Conservation (phyloP, 1,139 yeast species). For the Geotrichum aggregatum region DNA sequence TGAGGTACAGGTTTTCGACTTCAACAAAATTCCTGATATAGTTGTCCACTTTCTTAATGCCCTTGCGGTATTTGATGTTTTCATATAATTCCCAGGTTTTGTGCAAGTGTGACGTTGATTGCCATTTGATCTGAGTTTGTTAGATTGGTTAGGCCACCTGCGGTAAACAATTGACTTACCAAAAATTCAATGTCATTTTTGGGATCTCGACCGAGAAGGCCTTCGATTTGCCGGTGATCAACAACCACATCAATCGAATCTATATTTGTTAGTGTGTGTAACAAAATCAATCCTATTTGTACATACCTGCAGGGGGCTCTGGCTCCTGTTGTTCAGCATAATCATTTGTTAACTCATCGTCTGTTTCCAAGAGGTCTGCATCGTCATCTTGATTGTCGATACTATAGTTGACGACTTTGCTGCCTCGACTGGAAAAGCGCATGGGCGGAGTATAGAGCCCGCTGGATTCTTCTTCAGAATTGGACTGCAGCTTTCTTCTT, state of each 20-base stretch:
- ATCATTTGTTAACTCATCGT: constrained; percentile 37
- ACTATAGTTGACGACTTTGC: constrained; percentile 65
- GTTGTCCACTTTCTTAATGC: constrained; percentile 83
- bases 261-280: constrained; percentile 5
- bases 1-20: constrained; percentile 68
- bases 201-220: constrained; percentile 33
- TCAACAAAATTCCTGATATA: constrained; percentile 76
- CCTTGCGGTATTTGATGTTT: constrained; percentile 54
- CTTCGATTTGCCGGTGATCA: constrained; percentile 35
- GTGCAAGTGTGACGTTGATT: constrained; percentile 81
- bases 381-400: constrained; percentile 70
- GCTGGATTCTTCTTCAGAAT: constrained; percentile 29
- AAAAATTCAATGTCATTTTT: constrained; percentile 37
- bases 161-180: constrained; percentile 27
- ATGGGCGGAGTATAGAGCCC: constrained; percentile 36
- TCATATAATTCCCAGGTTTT: constrained; percentile 87
- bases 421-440: constrained; percentile 75
- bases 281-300: too few relatives aligned
- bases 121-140: constrained; percentile 70
- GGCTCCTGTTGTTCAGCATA: constrained; percentile 43
- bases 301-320: constrained; percentile 32
- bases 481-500: constrained; percentile 29
- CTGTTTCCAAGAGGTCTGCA: constrained; percentile 41
- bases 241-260: constrained; percentile 41
- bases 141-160: constrained; percentile 3